Evolutionary conservation across 139 green algal genomes (phyloP).

Genomic region (Tetratostichococcus sp.): DNA sequence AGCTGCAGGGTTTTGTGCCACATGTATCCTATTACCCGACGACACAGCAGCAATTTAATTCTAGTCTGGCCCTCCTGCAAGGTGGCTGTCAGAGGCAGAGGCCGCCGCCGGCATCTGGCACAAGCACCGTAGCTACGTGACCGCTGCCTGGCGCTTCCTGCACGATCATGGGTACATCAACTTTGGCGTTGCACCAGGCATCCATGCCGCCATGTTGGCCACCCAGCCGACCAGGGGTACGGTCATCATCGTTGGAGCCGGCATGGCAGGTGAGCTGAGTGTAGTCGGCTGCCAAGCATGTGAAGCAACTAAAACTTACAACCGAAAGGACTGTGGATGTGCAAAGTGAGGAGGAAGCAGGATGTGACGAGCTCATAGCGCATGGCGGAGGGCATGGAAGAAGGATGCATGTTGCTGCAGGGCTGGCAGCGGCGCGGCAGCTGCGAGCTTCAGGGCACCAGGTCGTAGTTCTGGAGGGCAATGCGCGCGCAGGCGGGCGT

Average conservation of each 20-base stretch:
- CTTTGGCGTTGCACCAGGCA: slow-evolving; percentile 64
- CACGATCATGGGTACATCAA: slow-evolving; percentile 81
- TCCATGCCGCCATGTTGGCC: slow-evolving; percentile 12
- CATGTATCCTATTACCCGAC: no score
- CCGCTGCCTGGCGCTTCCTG: slow-evolving; percentile 64
- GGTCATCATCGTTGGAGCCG: slow-evolving; percentile 88
- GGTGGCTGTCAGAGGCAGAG: slow-evolving; percentile 42
- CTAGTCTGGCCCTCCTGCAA: background rate
- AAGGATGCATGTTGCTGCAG: slow-evolving; percentile 22
- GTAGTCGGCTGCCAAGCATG: background rate
- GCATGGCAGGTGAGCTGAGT: slow-evolving; percentile 58
- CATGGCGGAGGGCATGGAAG: no score
- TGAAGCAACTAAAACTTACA: background rate
- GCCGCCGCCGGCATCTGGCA: slow-evolving; percentile 25
- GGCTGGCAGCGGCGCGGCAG: slow-evolving; percentile 81
- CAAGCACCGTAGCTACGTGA: slow-evolving; percentile 13
- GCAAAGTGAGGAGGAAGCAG: no score
- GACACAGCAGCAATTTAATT: no score
- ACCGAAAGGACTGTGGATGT: no score
- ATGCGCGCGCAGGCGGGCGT: slow-evolving; percentile 68
- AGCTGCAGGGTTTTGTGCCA: no score
- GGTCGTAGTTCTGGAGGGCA: slow-evolving; percentile 82
- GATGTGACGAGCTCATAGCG: no score
- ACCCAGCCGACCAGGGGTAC: slow-evolving; percentile 17
- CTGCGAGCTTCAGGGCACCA: slow-evolving; percentile 71